Evolutionary conservation across 2,329 filamentous ascomycete genomes (phyloP), one percentile per base, ranked within the genome.

Genomic region (Penicillium brevicompactum): DNA sequence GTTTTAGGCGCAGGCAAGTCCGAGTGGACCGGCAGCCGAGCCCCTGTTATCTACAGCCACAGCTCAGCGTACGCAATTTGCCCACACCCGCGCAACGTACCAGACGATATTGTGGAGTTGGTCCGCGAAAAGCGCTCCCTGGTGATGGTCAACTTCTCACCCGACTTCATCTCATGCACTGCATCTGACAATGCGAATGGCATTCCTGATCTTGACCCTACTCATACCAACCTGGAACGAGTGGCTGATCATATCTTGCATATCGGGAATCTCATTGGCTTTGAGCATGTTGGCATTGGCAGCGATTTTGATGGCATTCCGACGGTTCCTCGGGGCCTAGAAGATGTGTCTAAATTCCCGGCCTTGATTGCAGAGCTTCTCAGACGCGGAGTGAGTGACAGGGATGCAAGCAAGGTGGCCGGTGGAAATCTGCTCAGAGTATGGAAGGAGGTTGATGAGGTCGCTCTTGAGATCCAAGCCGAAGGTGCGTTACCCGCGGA

Each of bases 121-220:
- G 89, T 97, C 37, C 90, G 90, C 71, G 72, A 84, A 65, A 85
- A 82, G 2, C 84, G 87, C 58, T 89, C 88, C 3, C 67, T 97
- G 9, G 90, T 97, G 50, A 96, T 97, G 91, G 85, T 97, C 59
- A 97, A 96, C 71, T 95, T 96, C 68, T 79, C 84, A 14, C 90
- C 91, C 0, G 86, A 87, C 16, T 97, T 96, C 71, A 85, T 96
- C 58, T 90, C 87, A 27, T 96, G 92, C 71, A 78, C 82, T 1
- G 81, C 84, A 9, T 77, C 81, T 1, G 80, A 82, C 31, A 78
- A 82, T 3, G 76, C 80, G 14, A 83, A 84, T 41, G 89, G 88
- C 0, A 69, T 95, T 5, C 90, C 91, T 0, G 82, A 87, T 13
- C 83, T 83, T 54, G 85, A 88, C 49, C 83, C 86, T 0, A 77